Conservation (phyloP, 495 filamentous ascomycete genomes). For the Terfezia claveryi region DNA sequence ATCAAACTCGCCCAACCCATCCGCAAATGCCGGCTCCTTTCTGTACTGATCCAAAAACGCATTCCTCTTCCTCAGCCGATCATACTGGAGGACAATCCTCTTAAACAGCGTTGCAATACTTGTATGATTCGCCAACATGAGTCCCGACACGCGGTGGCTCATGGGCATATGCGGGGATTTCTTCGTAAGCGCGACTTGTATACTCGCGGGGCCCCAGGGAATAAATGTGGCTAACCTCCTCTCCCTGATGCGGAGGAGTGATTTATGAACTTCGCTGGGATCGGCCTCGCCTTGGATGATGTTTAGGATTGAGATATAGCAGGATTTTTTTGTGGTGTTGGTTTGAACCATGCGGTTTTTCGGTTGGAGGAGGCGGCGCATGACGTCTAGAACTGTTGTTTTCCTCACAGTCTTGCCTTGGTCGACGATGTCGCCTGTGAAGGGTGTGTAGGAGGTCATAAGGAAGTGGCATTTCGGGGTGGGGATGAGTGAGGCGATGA, state of each 20-base stretch:
- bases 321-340: constrained; percentile 83
- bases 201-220: constrained; percentile 95
- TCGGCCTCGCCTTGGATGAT: constrained; percentile 97
- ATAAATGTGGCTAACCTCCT: constrained; percentile 88
- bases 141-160: constrained; percentile 79
- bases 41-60: constrained; percentile 92
- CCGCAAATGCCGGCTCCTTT: constrained; percentile 73
- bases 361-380: constrained; percentile 83
- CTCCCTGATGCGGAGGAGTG: constrained; percentile 83
- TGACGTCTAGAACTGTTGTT: constrained; percentile 92
- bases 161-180: constrained; percentile 81
- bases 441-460: constrained; percentile 93
- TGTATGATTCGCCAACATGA: constrained; percentile 97
- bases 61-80: constrained; percentile 81
- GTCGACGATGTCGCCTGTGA: constrained; percentile 85
- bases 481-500: constrained; percentile 85
- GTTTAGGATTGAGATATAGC: constrained; percentile 96
- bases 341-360: constrained; percentile 99
- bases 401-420: constrained; percentile 93
- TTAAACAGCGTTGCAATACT: constrained; percentile 95
- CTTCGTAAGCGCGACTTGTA: constrained; percentile 91
- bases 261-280: constrained; percentile 94
- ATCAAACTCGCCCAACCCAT: constrained; percentile 86
- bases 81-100: constrained; percentile 72
- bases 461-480: constrained; percentile 94